A percentile compares a stretch with the other conserved stretches of the same genome.
These are phyloP conservation scores for Fusarium phyllophilum DNA, from an alignment of 2,329 filamentous ascomycete species.

Conservation along the genomic window DNA sequence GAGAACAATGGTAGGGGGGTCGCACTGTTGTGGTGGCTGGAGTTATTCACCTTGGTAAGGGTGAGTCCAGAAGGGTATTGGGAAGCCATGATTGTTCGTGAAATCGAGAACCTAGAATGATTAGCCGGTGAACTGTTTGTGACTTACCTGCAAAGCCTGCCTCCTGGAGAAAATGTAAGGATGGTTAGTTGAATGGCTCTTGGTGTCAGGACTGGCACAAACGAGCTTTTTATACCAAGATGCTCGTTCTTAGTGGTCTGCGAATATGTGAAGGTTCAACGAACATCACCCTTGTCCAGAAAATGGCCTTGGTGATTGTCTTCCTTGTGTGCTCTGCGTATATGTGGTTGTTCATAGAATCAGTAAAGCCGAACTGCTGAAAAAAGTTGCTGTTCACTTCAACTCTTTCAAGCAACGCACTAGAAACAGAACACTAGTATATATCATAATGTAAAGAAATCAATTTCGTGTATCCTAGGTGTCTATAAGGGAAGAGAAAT, in stretches of 20 bases:
- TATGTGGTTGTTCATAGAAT: neutral
- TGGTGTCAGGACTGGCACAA: neutral
- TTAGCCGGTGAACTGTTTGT: neutral
- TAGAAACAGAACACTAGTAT: neutral
- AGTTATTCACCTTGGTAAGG: neutral
- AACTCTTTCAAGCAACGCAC: neutral
- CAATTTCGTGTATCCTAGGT: conserved; percentile 18
- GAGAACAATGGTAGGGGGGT: neutral
- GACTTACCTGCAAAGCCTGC: conserved; percentile 8
- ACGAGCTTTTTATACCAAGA: conserved; percentile 1
- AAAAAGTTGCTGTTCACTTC: neutral
- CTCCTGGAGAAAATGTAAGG: neutral
- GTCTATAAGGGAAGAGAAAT: neutral
- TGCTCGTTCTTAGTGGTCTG: neutral
- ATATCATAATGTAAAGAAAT: neutral
- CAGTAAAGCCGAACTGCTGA: neutral
- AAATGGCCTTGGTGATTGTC: neutral
- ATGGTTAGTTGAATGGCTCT: neutral
- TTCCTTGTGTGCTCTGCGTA: neutral
- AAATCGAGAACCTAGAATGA: neutral
- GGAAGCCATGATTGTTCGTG: conserved; percentile 10
- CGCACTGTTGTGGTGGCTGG: neutral
- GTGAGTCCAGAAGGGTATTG: neutral
- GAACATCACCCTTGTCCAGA: neutral
- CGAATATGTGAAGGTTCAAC: neutral